Base-by-base conservation (phyloP, 1,284 basidiomycete species). In the Caloboletus inedulis region DNA sequence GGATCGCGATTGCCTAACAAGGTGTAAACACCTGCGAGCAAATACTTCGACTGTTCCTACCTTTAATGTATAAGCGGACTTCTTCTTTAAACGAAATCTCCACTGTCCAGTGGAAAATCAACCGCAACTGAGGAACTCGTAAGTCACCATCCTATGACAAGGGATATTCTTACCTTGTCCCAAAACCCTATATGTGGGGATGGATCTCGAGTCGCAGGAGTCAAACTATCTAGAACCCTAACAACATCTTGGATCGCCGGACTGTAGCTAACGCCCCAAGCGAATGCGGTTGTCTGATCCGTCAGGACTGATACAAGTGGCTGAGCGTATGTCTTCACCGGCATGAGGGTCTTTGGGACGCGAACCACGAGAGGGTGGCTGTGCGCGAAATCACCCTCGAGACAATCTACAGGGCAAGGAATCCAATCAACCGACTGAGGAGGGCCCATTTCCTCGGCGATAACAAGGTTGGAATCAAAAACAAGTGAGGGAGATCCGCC, bases 341-440 rank as follows among this genome's bases (percentile, higher is more conserved):
- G 90, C 90, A 96, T 96, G 52, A 94, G 87, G 0, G 94, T 94
- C 69, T 96, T 98, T 1, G 94, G 93, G 30, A 98, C 79, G 35
- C 76, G 67, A 21, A 97, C 73, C 6, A 75, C 73, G 48, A 95
- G 80, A 9, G 82, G 76, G 4, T 74, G 68, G 19, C 82, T 77
- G 18, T 81, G 82, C 13, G 73, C 66, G 29, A 78, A 68, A 36
- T 83, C 81, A 29, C 79, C 76, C 44, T 80, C 72, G 3, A 70
- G 66, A 19, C 79, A 76, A 37, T 89, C 73, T 49, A 95, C 75
- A 7, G 77, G 74, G 59, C 85, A 88, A 6, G 82, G 72, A 27
- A 94, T 73, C 80, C 87, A 89, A 49, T 90, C 79, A 23, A 89
- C 80, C 0, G 90, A 91, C 35, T 81, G 72, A 0, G 78, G 73